Conservation (phyloP, 2,329 filamentous ascomycete species). For the Hypoxylon sp. region DNA sequence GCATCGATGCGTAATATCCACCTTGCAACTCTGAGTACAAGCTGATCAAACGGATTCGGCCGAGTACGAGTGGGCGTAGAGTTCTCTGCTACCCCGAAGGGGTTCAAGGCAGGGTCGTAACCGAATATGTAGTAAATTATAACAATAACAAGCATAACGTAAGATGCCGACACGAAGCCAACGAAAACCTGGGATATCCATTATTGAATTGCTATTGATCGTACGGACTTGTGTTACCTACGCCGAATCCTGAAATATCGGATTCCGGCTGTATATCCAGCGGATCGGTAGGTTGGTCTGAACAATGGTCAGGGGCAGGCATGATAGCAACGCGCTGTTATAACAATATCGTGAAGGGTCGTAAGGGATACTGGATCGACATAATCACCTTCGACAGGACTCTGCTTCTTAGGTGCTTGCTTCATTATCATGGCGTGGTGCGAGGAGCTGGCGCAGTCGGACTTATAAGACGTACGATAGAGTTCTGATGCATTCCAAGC, state of each 20-base stretch:
- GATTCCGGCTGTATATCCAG: slow-evolving; percentile 1
- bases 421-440: too few species aligned
- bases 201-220: background rate
- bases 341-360: too few species aligned
- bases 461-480: too few species aligned
- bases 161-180: slow-evolving; percentile 11
- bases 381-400: too few species aligned
- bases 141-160: slow-evolving; percentile 4
- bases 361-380: too few species aligned
- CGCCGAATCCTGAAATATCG: slow-evolving; percentile 13
- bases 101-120: slow-evolving; percentile 8
- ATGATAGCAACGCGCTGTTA: background rate
- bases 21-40: slow-evolving; percentile 3
- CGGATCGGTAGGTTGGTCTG: background rate
- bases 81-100: background rate
- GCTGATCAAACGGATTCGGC: slow-evolving; percentile 9
- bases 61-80: background rate
- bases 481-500: too few species aligned
- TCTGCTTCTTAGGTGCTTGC: too few species aligned
- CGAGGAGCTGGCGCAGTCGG: too few species aligned
- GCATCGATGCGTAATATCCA: slow-evolving; percentile 5
- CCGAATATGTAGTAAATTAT: slow-evolving; percentile 14
- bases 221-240: background rate
- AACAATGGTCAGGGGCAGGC: background rate
- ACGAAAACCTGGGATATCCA: slow-evolving; percentile 3